Percentiles rank a stretch among this genome's conserved stretches.
Evolutionary conservation across 306 rosid genomes (phyloP).

Genomic region (Nissolia schottii): DNA sequence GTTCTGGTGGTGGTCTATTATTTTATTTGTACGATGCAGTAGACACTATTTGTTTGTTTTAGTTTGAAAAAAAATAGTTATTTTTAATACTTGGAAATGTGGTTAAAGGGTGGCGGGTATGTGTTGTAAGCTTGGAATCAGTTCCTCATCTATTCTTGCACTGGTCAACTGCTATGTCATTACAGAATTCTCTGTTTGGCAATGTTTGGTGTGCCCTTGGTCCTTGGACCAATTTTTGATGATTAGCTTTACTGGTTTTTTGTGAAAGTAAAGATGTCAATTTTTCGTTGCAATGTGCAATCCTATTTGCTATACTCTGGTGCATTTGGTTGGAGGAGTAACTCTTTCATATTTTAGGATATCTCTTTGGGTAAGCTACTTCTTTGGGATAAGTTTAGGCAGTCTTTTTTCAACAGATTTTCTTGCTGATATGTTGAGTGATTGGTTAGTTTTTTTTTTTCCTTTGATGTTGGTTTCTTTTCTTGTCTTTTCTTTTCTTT

Average conservation of each 20-base stretch:
- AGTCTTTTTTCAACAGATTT: background rate
- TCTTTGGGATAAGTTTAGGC: background rate
- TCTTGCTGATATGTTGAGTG: background rate
- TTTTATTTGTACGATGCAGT: background rate
- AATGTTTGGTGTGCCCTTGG: background rate
- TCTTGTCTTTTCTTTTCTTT: background rate
- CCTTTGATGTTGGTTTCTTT: background rate
- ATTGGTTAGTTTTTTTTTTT: slow-evolving; percentile 11
- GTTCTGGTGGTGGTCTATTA: background rate
- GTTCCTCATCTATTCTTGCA: background rate
- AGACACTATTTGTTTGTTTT: background rate
- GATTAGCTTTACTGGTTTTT: background rate
- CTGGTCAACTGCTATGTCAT: background rate
- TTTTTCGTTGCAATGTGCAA: background rate
- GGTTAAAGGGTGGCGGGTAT: background rate
- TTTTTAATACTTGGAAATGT: background rate
- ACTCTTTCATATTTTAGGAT: background rate
- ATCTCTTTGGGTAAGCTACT: background rate
- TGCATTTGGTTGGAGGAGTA: background rate
- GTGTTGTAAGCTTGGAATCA: background rate
- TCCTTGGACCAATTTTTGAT: background rate
- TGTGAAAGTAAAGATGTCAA: background rate
- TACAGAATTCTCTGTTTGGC: background rate
- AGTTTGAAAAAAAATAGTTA: background rate
- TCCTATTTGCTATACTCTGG: slow-evolving; percentile 2